Conservation (phyloP, 768 basidiomycete species). For the Punctularia strigosozonata region DNA sequence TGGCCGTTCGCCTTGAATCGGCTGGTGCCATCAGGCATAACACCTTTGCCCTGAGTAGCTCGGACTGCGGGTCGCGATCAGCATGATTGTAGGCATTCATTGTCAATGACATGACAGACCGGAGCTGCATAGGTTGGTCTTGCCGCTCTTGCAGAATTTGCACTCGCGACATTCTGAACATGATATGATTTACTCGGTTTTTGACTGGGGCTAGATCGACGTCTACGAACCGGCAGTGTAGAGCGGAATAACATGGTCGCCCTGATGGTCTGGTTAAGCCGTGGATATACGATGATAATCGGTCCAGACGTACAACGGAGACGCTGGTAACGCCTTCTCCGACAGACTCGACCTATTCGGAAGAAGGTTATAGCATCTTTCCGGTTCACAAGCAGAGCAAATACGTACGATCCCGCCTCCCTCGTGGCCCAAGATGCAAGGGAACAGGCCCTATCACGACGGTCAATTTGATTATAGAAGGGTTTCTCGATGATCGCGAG, state of each 20-base stretch:
- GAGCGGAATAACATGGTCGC: conserved; percentile 95
- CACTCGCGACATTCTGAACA: conserved; percentile 76
- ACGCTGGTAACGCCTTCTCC: conserved; percentile 89
- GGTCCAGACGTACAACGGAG: conserved; percentile 30
- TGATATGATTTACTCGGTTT: conserved; percentile 1
- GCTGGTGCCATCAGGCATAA: conserved; percentile 84
- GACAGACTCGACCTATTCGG: conserved; percentile 80
- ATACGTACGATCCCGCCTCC: conserved; percentile 75
- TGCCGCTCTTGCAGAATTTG: conserved; percentile 97
- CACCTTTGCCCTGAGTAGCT: conserved; percentile 83
- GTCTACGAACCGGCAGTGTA: conserved; percentile 76
- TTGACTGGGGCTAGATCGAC: neutral
- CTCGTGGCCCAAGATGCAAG: conserved; percentile 90
- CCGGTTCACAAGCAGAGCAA: conserved; percentile 1
- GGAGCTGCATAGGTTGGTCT: conserved; percentile 97
- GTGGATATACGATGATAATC: neutral
- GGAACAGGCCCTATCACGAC: conserved; percentile 62
- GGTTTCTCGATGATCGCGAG: conserved; percentile 7
- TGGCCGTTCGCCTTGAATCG: conserved; percentile 89
- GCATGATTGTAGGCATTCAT: neutral
- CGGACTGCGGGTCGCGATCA: conserved; percentile 44
- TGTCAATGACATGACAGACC: conserved; percentile 29
- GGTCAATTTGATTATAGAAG: conserved; percentile 6
- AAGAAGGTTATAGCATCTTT: conserved; percentile 3
- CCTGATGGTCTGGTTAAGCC: conserved; percentile 24